A percentile compares a stretch with the other conserved stretches of the same genome.
Conservation (phyloP, 768 basidiomycete species). For the Galerina sulciceps region DNA sequence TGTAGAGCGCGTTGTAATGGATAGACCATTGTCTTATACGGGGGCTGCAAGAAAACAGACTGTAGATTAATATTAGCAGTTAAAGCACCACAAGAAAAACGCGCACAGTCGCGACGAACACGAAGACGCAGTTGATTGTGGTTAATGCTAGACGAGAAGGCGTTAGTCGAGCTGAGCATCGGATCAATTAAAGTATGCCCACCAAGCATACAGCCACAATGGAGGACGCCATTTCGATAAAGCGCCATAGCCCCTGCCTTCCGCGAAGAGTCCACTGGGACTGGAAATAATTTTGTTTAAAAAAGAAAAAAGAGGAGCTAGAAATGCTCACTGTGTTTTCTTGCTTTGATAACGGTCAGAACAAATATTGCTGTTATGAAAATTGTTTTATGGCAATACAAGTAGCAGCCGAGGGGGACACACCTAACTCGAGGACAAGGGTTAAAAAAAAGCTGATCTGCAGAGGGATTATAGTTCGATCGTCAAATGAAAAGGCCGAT, state of each 20-base stretch:
- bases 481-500: too few species aligned
- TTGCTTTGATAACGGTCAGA: not conserved
- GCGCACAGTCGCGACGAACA: not conserved
- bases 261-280: not conserved
- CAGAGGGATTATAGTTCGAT: too few species aligned
- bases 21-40: not conserved
- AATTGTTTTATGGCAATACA: not conserved
- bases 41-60: not conserved
- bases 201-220: constrained; percentile 9
- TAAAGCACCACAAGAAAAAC: not conserved
- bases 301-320: too few species aligned
- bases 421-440: too few species aligned
- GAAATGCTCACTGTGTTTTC: not conserved
- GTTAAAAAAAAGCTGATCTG: too few species aligned
- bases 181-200: not conserved
- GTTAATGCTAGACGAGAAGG: not conserved
- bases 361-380: not conserved
- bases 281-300: not conserved
- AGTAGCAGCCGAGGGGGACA: too few species aligned
- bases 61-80: too few species aligned
- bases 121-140: not conserved
- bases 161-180: not conserved
- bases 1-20: constrained; percentile 2
- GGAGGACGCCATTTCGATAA: constrained; percentile 7
- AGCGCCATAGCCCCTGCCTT: not conserved